Base-by-base conservation (phyloP, 192 early-diverging fungal genomes). In the Entomortierella parvispora region DNA sequence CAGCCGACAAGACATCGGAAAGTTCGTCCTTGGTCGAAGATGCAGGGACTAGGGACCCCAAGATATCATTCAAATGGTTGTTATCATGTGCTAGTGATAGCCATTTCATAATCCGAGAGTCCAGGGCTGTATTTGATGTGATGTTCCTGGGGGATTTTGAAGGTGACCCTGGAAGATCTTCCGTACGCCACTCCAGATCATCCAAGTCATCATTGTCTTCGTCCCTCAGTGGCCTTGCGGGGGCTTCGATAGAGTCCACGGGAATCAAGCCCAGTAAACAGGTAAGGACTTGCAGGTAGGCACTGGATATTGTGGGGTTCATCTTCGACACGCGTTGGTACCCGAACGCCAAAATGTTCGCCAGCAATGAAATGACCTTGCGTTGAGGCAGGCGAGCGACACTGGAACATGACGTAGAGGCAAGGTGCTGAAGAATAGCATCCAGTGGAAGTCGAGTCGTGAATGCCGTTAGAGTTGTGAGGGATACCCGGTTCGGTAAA, bases 201-300 rank as follows among this genome's bases (percentile, higher is more conserved):
- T 82, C 81, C 58, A 74, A 62, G 10, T 82, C 77, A 8, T 81
- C 74, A 28, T 85, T 82, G 10, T 86, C 84, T 23, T 71, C 79
- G 18, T 72, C 69, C 48, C 22, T 10, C 7, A 0, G 20, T 69
- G 7, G 29, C 31, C 56, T 78, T 14, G 64, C 52, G 40, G 25
- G 53, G 11, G 42, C 42, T 34, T 64, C 79, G 32, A 62, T 67
- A 17, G 40, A 81, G 42, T 44, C 56, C 12, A 34, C 55, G 44
- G 42, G 76, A 63, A 77, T 68, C 68, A 70, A 65, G 54, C 33
- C 62, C 40, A 75, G 61, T 20, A 68, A 44, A 29, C 55, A 81
- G 4, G 76, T 79, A 32, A 83, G n/a, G 9, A 76, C 80, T 37
- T 57, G 58, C n/a, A 82, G 44, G 43, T 83, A 86, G 2, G 64